Base-by-base conservation (phyloP, 495 filamentous ascomycete species). In the Xylaria telfairii region DNA sequence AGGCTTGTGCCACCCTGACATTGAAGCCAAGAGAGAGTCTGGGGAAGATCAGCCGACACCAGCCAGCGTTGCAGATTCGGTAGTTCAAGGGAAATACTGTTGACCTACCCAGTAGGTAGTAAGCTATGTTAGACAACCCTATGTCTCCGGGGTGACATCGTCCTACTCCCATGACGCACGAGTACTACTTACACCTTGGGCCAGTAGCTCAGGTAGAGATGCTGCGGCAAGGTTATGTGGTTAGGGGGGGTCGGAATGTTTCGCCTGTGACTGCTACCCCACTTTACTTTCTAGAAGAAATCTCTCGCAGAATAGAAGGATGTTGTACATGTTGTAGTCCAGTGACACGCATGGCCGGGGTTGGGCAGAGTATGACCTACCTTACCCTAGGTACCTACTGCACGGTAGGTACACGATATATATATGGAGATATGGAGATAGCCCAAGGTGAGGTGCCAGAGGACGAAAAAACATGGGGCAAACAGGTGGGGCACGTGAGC, bases 101-200 rank as follows among this genome's bases (percentile, higher is more conserved):
- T 37, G 61, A 30, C 26, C 39, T 26, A 28, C 41, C 17, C 21
- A 39, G 44, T 65, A 39, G 17, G 28, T 19, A 51, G 21, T 24
- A 28, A 41, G 47, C 64, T 17, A 66, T 28, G 30, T 53, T 54
- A 21, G 32, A 24, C 62, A 42, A 66, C 64, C 34, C 47, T 47
- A 54, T n/a, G 32, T 21, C 28, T 54, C 42, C 47, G 10, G 64
- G 47, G 46, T 66, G 64, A 54, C 64, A 66, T 66, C 64, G 64
- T 54, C 32, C 34, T 19, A 12, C 42, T n/a, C 2, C 39, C 1
- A 53, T 66, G 64, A 66, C 64, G 64, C 47, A 42, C 32, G 26
- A 13, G 51, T 24, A 65, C 3, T 9, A 37, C 19, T 5, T 37
- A 41, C 12, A 51, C 21, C 47, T 51, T 26, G n/a, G 47, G 47